A percentile compares a stretch with the other conserved stretches of the same genome.
phyloP scores from a whole-genome alignment of 2,329 filamentous ascomycete genomes.

The Hypoxylon sp. region DNA sequence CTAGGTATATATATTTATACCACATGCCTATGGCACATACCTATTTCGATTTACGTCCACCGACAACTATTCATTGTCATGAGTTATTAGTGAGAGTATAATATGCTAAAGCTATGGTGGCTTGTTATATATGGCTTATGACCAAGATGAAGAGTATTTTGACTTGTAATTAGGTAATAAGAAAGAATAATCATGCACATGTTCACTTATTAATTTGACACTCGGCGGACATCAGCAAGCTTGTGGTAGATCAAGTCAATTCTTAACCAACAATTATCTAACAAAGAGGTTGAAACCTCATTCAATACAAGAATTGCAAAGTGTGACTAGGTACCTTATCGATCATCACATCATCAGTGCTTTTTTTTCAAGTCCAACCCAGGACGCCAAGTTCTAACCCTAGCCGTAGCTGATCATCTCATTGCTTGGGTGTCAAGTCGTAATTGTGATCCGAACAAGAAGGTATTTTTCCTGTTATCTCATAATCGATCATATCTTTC shows the following conservation, averaged over 20 bases:
- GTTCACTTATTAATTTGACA: not conserved
- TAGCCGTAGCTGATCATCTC: constrained; percentile 43
- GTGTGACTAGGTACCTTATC: constrained; percentile 24
- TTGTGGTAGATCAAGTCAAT: constrained; percentile 30
- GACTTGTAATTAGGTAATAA: not conserved
- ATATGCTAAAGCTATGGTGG: too few relatives aligned
- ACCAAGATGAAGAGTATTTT: too few relatives aligned
- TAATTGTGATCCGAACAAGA: constrained; percentile 48
- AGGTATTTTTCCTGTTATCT: constrained; percentile 43
- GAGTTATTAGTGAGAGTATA: too few relatives aligned
- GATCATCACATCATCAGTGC: constrained; percentile 41
- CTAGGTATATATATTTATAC: too few relatives aligned
- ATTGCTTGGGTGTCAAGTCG: constrained; percentile 44
- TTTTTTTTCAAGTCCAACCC: constrained; percentile 42
- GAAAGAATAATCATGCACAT: not conserved
- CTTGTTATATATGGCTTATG: too few relatives aligned
- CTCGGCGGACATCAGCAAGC: not conserved
- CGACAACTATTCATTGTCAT: too few relatives aligned
- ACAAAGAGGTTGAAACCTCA: constrained; percentile 22
- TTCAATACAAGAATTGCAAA: constrained; percentile 27
- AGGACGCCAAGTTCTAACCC: constrained; percentile 48
- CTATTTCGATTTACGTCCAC: too few relatives aligned
- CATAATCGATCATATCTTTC: constrained; percentile 49
- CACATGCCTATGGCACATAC: too few relatives aligned
- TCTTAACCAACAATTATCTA: constrained; percentile 41